Base-by-base conservation (phyloP, 768 basidiomycete genomes). In the Rhizopogon vulgaris region DNA sequence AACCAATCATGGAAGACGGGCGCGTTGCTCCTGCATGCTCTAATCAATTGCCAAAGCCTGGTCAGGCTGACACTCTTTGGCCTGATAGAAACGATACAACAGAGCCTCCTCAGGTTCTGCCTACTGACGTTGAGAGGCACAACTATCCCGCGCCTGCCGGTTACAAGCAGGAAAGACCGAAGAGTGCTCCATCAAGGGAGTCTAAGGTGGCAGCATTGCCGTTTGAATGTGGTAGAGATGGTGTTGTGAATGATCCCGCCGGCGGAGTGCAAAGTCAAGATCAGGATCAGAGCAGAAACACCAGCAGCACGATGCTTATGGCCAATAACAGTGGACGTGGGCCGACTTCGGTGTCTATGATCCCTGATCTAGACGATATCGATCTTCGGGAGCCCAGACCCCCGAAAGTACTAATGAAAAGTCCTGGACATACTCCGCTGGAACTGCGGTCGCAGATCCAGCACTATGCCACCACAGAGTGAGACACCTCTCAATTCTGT, bases 391-490 rank as follows among this genome's bases (percentile, higher is more conserved):
- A 81, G 56, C 78, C 80, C 0, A 77, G 74, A 54, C 79, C 80
- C 2, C 79, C 80, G 1, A 79, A 79, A 59, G 75, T 82, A 3
- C 65, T 79, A 24, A 80, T 80, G 78, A 66, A 76, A 15, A 65
- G 78, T 59, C 69, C 74, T 0, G 57, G 72, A 14, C 67, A 65
- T 5, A 59, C 64, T 0, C 77, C 79, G 1, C 60, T 80, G 47
- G 79, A 82, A 56, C 53, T 81, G 25, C 73, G 68, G 17, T 75
- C 82, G 1, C 87, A 88, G 59, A 89, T 90, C 14, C 90, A 92
- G 66, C 71, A 87, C 12, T 90, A 90, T 63, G 84, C 85, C 4
- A 79, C 83, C 2, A 90, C 82, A 37, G 83, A 84, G 77, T 85
- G 71, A 48, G 79, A 69, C 11, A 37, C 58, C 39, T 51, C 17